phyloP scores from a whole-genome alignment of 345 rosid species.

The Streptanthus diversifolius region DNA sequence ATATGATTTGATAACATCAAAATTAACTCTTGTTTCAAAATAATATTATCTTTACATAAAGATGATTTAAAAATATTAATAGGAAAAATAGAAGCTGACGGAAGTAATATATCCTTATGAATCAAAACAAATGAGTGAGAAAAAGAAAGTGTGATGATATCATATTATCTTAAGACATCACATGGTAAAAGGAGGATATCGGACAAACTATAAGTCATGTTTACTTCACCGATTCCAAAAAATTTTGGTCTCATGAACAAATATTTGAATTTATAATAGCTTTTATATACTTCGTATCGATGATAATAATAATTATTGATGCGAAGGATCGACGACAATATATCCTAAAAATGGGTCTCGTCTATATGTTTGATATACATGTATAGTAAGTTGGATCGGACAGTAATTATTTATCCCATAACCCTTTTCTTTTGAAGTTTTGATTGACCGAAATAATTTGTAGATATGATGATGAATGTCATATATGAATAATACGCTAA shows the following conservation, averaged over 20 bases:
- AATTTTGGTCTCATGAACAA: conserved; percentile 28
- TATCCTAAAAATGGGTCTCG: background rate
- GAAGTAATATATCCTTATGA: conserved; percentile 24
- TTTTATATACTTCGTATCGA: background rate
- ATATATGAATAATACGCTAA: background rate
- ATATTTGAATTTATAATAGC: conserved; percentile 17
- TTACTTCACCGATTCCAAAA: conserved; percentile 28
- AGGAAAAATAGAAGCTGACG: background rate
- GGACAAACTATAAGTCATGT: conserved; percentile 34
- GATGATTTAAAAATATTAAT: background rate
- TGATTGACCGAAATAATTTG: background rate
- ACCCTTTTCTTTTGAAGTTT: background rate
- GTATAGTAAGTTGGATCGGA: background rate
- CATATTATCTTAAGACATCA: conserved; percentile 25
- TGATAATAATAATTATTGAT: background rate
- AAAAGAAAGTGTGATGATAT: conserved; percentile 22
- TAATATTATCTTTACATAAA: background rate
- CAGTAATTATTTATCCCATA: background rate
- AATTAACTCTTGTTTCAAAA: background rate
- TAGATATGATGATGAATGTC: background rate
- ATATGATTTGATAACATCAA: background rate
- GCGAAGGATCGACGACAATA: conserved; percentile 11
- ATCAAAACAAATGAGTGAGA: conserved; percentile 17
- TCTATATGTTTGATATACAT: background rate
- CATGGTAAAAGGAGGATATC: conserved; percentile 30